phyloP scores from a whole-genome alignment of 805 yeast genomes.

The Lachancea sp. region DNA sequence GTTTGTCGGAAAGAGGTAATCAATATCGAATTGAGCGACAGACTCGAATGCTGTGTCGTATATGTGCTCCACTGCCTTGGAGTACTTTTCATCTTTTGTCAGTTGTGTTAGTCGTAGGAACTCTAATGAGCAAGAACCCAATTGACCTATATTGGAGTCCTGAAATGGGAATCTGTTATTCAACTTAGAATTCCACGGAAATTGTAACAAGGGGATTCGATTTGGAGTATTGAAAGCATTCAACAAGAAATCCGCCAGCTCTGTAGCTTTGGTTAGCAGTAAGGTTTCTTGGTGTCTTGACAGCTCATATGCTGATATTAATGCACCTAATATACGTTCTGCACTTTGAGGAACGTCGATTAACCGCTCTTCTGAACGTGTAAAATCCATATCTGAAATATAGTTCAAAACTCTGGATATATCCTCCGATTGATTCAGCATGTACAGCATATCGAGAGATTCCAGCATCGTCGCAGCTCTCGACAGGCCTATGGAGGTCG shows the following conservation, averaged over 20 bases:
- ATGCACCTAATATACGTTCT: constrained; percentile 48
- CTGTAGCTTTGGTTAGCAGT: constrained; percentile 35
- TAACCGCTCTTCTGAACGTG: constrained; percentile 34
- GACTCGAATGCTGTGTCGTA: constrained; percentile 36
- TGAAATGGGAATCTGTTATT: constrained; percentile 36
- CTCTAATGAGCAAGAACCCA: constrained; percentile 47
- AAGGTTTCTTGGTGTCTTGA: constrained; percentile 34
- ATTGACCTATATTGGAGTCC: constrained; percentile 38
- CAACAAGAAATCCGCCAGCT: constrained; percentile 43
- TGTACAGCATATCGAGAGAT: constrained; percentile 43
- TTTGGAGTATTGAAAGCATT: constrained; percentile 57
- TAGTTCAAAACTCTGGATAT: constrained; percentile 35
- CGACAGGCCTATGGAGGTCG: constrained; percentile 56
- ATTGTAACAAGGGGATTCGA: constrained; percentile 44
- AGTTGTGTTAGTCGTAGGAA: constrained; percentile 47
- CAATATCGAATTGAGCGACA: constrained; percentile 31
- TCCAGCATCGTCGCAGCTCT: constrained; percentile 27
- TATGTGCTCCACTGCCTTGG: constrained; percentile 43
- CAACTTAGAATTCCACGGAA: constrained; percentile 36
- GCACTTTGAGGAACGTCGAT: constrained; percentile 47
- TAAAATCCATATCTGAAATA: constrained; percentile 37
- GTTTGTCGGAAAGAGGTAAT: constrained; percentile 39
- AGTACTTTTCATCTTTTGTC: constrained; percentile 43
- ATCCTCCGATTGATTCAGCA: constrained; percentile 40
- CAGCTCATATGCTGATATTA: constrained; percentile 47